Evolutionary conservation across 2,329 filamentous ascomycete genomes (phyloP), one percentile per base, ranked within the genome.

Genomic region (Calycina herbarum): DNA sequence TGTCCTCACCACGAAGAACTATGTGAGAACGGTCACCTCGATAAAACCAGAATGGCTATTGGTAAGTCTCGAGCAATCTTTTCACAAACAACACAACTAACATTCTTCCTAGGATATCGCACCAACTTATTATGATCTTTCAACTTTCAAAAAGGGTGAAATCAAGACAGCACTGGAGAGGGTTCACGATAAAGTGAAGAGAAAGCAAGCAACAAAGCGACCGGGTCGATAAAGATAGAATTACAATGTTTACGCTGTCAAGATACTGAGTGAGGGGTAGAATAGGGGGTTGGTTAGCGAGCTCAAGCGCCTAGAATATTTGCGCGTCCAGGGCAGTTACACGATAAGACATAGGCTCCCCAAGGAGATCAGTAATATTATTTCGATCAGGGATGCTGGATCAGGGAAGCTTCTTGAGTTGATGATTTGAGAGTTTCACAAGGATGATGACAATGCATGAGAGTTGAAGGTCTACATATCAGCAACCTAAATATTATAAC

Each of bases 1-100:
- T 75, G 95, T 99, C 13, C 86, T 99, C 64, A 99, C 95, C 0
- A 95, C 91, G 62, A 97, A 99, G 85, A 96, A 98, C 81, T 99
- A 97, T 78, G 94, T 99, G 73, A 87, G 96, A 65, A 97, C 93
- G 0, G 93, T 97, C 59, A 98, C 94, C 13, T 89, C 91, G 35
- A 90, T 99, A 64, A 91, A 92, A 77, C 92, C 94, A 0, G 95
- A 99, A 79, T 99, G 95, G 95, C 82, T 99, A 68, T 77, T 98
- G 79, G 92, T 94, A 83, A 80, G 89, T 80, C 63, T 17, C n/a
- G 48, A 29, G 45, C 42, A 29, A 60, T 7, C 5, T 20, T 15
- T 29, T 35, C 27, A 57, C 11, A 29, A 65, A 27, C 13, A 27
- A 13, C 6, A 31, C 20, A 24, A 17, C 31, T 40, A 64, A 68